A percentile compares a stretch with the other conserved stretches of the same genome.
phyloP scores from a whole-genome alignment of 768 basidiomycete species.

The Lanmaoa rubissima region DNA sequence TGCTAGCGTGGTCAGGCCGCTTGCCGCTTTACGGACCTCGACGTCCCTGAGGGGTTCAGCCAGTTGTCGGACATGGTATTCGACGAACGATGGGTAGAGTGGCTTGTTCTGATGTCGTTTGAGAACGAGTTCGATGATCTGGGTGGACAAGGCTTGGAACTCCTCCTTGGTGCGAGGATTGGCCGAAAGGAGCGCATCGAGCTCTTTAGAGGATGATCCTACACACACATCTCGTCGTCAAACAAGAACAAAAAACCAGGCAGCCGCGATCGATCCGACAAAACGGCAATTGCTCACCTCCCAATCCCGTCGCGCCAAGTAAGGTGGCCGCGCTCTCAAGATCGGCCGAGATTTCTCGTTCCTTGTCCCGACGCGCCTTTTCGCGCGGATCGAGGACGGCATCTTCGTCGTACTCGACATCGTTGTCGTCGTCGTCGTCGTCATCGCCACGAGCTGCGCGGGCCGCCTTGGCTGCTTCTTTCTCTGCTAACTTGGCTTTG shows the following conservation, averaged over 20 bases:
- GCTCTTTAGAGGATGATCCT: constrained; percentile 69
- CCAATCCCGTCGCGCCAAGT: constrained; percentile 66
- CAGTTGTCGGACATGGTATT: constrained; percentile 76
- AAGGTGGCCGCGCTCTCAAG: constrained; percentile 80
- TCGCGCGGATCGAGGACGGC: constrained; percentile 76
- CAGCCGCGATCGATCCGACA: background rate
- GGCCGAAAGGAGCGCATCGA: constrained; percentile 70
- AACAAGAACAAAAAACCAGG: background rate
- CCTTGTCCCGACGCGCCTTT: constrained; percentile 73
- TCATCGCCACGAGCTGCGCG: constrained; percentile 38
- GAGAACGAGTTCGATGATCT: constrained; percentile 72
- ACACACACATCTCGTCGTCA: constrained; percentile 2
- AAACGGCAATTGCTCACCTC: constrained; percentile 43
- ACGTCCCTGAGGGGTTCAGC: constrained; percentile 80
- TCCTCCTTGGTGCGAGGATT: constrained; percentile 90
- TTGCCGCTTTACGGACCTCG: constrained; percentile 88
- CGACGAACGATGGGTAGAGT: constrained; percentile 79
- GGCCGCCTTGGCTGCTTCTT: constrained; percentile 72
- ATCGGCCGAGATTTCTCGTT: constrained; percentile 85
- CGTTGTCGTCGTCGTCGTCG: constrained; percentile 22
- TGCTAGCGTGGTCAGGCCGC: constrained; percentile 78
- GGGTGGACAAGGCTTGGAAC: constrained; percentile 68
- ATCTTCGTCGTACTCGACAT: constrained; percentile 64
- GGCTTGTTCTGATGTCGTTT: constrained; percentile 81
- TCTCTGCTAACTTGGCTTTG: constrained; percentile 90